Evolutionary conservation across 768 basidiomycete genomes (phyloP), one percentile per base, ranked within the genome.

Genomic region (Tulasnella sp.): DNA sequence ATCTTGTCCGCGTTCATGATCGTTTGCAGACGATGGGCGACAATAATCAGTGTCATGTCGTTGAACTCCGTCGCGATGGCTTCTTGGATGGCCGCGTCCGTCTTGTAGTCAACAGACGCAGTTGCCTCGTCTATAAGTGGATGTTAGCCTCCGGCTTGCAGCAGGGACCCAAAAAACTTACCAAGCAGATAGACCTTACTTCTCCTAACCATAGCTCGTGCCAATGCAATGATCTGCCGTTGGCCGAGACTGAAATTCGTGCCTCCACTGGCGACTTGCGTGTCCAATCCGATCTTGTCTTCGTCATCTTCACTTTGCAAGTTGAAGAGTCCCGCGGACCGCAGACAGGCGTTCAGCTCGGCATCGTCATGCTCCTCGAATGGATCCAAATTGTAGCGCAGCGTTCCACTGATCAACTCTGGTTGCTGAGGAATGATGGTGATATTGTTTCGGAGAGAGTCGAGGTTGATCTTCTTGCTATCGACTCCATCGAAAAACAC

Each of bases 1-100:
- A 92, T 89, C 82, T 90, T 89, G 83, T 92, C 91, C 4, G 90
- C 89, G 76, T 91, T 91, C 86, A 91, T 90, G 81, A 92, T 89
- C 9, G 89, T 92, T 80, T 88, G 87, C 11, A 90, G 83, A n/a
- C 91, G 88, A 83, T 92, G 91, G 1, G 91, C 91, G 50, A 92
- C 88, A n/a, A 90, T 91, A 42, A 92, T 85, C 28, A 92, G 85
- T 0, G 91, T 92, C 0, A 87, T 87, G 72, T 86, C 88, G 31
- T 84, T 85, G 7, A 90, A 83, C 81, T 88, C 87, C 40, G 86
- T 86, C 14, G 91, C 86, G 77, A 92, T 88, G 1, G 90, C 89
- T 7, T 86, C 85, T 84, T 92, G 92, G 80, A 92, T 92, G 79
- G 89, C 84, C 0, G 87, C 83, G 83, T 92, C 92, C 0, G 91